These are phyloP conservation scores for Spatholobus suberectus DNA, from an alignment of 306 rosid genomes.

Conservation along the genomic window DNA sequence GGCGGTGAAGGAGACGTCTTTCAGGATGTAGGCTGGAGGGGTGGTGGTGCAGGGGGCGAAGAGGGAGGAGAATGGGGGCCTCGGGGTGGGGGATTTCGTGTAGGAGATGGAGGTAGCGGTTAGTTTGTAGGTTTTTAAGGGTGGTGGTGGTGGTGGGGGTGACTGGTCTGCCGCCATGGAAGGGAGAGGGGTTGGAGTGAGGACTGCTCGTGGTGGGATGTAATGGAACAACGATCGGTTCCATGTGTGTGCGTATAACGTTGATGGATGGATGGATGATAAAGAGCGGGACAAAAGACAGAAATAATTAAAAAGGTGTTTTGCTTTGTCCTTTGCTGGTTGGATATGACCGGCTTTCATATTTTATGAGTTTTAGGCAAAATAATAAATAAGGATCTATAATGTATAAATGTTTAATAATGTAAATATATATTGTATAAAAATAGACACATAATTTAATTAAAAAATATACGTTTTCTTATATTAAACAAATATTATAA, in stretches of 20 bases:
- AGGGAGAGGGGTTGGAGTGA: not conserved
- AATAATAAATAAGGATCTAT: too few species aligned
- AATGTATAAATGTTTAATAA: too few species aligned
- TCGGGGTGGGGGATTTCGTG: slow-evolving; percentile 60
- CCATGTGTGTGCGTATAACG: slow-evolving; percentile 28
- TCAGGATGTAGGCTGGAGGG: slow-evolving; percentile 70
- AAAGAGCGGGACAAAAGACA: not conserved
- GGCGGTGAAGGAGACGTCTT: slow-evolving; percentile 73
- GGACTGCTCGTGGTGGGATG: too few species aligned
- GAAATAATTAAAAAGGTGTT: not conserved
- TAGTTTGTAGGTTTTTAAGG: slow-evolving; percentile 62
- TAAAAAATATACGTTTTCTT: too few species aligned
- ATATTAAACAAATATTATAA: too few species aligned
- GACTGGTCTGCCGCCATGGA: slow-evolving; percentile 60
- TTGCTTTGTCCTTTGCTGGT: not conserved
- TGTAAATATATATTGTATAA: too few species aligned
- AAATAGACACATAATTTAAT: too few species aligned
- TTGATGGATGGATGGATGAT: slow-evolving; percentile 32
- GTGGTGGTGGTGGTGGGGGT: slow-evolving; percentile 35
- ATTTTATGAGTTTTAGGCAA: too few species aligned
- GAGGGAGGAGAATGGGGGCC: slow-evolving; percentile 22
- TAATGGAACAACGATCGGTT: too few species aligned
- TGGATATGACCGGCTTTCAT: too few species aligned
- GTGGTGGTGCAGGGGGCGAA: slow-evolving; percentile 62
- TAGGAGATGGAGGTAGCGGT: slow-evolving; percentile 80